Evolutionary conservation across 2,329 filamentous ascomycete genomes (phyloP), one percentile per base, ranked within the genome.

Genomic region (Pseudocercospora vitis): DNA sequence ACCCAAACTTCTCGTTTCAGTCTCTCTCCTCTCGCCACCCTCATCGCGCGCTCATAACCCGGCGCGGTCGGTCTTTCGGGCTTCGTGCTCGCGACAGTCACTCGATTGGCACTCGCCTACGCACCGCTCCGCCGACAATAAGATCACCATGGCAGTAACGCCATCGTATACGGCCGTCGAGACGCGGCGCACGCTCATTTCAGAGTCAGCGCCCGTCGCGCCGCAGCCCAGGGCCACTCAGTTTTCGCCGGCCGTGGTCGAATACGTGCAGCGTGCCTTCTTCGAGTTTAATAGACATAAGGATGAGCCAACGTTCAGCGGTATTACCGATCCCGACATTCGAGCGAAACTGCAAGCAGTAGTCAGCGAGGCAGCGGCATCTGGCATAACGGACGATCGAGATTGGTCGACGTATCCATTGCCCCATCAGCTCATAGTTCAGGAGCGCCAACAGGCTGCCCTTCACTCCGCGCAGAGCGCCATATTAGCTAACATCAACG

Each of bases 221-320:
- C 42, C 61, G 37, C 53, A 58, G 14, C 42, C 58, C 21, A 56
- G 62, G 28, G 40, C 63, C 18, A 58, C 75, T 46, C 83, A 87
- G 63, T 97, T 90, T 86, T 86, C 91, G 26, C 77, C 82, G 37
- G 82, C 86, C n/a, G 89, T 97, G 56, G 88, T 91, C 64, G 78
- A 81, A 61, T 97, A 96, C 74, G 92, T 97, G 26, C 87, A 91
- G 66, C 85, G 91, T 67, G 91, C 91, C 21, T 97, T 97, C 70
- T 84, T 88, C 47, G 67, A 66, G 48, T 81, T 84, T 21, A 81
- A 84, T 54, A 88, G 91, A 35, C 54, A 54, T 48, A 63, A 63
- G 47, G 47, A 50, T 33, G 49, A 58, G 46, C 60, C 68, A 26
- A 63, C 65, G 31, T 70, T 77, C 33, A 57, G 68, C 11, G 74